phyloP scores from a whole-genome alignment of 1,284 basidiomycete species.

The Ceratobasidium sp. region DNA sequence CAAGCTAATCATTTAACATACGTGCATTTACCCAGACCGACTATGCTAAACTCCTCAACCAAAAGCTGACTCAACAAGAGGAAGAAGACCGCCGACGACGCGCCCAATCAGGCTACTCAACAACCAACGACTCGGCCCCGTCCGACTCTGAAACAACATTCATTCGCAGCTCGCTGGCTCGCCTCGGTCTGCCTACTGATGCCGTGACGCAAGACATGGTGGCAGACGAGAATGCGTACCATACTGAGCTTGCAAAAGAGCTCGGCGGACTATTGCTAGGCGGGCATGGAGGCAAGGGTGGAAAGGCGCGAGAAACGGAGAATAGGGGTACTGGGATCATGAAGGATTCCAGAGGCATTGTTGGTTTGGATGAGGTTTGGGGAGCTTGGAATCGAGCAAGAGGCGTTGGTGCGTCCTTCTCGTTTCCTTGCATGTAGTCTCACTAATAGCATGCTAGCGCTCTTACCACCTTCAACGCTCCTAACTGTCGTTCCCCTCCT shows the following conservation, averaged over 20 bases:
- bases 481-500: conserved; percentile 75
- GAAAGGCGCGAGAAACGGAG: conserved; percentile 48
- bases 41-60: conserved; percentile 86
- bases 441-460: conserved; percentile 56
- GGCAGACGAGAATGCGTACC: conserved; percentile 80
- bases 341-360: conserved; percentile 69
- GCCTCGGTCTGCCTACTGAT: conserved; percentile 81
- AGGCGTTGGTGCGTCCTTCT: conserved; percentile 76
- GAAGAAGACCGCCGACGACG: conserved; percentile 41
- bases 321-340: conserved; percentile 60
- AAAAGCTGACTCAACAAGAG: conserved; percentile 72
- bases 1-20: not conserved
- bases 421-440: conserved; percentile 10
- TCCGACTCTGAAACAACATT: conserved; percentile 78
- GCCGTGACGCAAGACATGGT: conserved; percentile 94
- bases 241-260: conserved; percentile 83
- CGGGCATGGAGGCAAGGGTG: conserved; percentile 44
- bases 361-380: conserved; percentile 95
- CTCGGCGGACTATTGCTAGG: conserved; percentile 77
- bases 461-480: conserved; percentile 87
- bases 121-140: conserved; percentile 36
- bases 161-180: conserved; percentile 86
- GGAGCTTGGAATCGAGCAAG: conserved; percentile 96
- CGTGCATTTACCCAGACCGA: conserved; percentile 51
- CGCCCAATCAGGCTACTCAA: conserved; percentile 39